phyloP scores from a whole-genome alignment of 2,329 filamentous ascomycete species.

The Alternaria sp. region DNA sequence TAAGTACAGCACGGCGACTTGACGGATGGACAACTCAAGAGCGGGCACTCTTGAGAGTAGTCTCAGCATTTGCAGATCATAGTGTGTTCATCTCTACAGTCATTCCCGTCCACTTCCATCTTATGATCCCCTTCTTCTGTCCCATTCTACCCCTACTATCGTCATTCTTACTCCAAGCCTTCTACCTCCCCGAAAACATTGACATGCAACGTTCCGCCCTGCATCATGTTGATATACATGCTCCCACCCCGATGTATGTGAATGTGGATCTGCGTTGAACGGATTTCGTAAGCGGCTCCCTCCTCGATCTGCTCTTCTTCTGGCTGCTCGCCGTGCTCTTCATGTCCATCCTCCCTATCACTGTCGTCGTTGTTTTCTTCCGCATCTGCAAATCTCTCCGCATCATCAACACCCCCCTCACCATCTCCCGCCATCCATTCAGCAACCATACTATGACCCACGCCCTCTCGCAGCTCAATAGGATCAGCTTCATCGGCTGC shows the following conservation, averaged over 20 bases:
- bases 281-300: background rate
- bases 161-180: too few species aligned
- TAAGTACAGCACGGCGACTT: too few species aligned
- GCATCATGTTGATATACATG: background rate
- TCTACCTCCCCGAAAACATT: background rate
- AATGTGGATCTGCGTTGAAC: background rate
- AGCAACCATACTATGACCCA: rapidly evolving
- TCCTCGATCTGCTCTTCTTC: background rate
- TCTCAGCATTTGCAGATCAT: too few species aligned
- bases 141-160: too few species aligned
- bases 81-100: too few species aligned
- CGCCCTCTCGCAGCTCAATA: background rate
- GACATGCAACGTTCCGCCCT: background rate
- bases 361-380: background rate
- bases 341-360: background rate
- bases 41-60: too few species aligned
- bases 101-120: too few species aligned
- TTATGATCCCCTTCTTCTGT: too few species aligned
- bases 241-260: background rate
- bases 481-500: background rate
- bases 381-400: background rate
- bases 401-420: rapidly evolving
- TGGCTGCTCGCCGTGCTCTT: too few species aligned
- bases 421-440: background rate
- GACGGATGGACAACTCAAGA: too few species aligned